Evolutionary conservation across 1,139 yeast species (phyloP).

Genomic region (Debaryomyces sp.): DNA sequence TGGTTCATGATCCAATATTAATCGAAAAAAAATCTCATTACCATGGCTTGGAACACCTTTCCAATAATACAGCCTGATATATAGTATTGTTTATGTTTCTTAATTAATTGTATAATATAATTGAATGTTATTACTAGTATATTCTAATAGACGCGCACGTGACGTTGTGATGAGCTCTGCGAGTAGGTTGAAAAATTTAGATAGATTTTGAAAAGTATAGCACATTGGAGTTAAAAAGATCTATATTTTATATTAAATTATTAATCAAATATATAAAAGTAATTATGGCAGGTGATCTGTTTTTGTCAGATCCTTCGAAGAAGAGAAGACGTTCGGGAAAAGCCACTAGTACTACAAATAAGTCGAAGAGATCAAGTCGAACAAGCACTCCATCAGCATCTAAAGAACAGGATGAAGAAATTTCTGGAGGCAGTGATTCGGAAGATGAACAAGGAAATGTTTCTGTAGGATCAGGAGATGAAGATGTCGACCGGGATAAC

Average conservation of each 20-base stretch:
- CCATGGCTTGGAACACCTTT: background rate
- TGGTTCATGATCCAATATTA: background rate
- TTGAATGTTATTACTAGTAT: constrained; percentile 1
- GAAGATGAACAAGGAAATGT: constrained; percentile 35
- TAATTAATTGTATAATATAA: constrained; percentile 2
- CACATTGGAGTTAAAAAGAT: background rate
- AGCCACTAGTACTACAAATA: constrained; percentile 22
- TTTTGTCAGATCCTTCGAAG: constrained; percentile 60
- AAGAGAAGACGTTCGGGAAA: constrained; percentile 48
- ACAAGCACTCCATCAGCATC: constrained; percentile 13
- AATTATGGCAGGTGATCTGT: constrained; percentile 58
- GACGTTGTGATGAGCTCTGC: constrained; percentile 7
- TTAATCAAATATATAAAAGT: background rate
- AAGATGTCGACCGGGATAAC: constrained; percentile 29
- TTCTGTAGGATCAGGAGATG: constrained; percentile 23
- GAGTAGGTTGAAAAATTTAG: constrained; percentile 11
- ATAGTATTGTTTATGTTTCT: background rate
- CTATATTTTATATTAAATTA: background rate
- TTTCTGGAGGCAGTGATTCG: constrained; percentile 38
- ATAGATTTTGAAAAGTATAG: background rate
- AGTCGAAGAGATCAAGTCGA: constrained; percentile 14
- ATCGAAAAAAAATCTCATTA: background rate
- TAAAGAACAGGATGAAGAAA: constrained; percentile 39
- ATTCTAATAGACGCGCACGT: background rate
- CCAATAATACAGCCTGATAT: background rate